phyloP scores from a whole-genome alignment of 2,329 filamentous ascomycete genomes.

The Colletotrichum cuscutae region DNA sequence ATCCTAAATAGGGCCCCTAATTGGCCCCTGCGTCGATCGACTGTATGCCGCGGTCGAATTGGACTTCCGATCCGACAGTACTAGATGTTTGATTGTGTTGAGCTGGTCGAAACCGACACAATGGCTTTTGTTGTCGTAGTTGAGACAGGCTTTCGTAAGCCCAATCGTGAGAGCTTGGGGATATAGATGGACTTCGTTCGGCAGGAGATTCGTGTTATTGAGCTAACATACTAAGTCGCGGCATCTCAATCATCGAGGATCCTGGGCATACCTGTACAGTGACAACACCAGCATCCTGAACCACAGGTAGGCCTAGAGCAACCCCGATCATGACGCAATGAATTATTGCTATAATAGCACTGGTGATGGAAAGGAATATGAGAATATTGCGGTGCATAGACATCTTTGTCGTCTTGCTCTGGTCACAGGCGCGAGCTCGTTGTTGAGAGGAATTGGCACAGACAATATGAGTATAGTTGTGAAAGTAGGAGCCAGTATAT shows the following conservation, averaged over 20 bases:
- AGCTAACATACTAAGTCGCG: background rate
- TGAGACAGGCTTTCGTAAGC: background rate
- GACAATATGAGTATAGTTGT: no score
- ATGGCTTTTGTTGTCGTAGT: background rate
- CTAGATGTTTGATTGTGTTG: background rate
- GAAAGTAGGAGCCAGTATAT: no score
- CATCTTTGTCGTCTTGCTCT: background rate
- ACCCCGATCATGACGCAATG: background rate
- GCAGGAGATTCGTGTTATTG: background rate
- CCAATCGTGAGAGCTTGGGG: background rate
- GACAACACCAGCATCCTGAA: background rate
- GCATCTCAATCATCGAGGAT: no score
- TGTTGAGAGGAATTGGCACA: no score
- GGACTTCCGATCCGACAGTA: no score
- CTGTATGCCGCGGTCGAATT: no score
- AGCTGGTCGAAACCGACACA: background rate
- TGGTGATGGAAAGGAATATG: background rate
- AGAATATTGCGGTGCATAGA: background rate
- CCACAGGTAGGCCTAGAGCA: background rate
- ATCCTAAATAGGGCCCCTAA: no score
- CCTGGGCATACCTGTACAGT: background rate
- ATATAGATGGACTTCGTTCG: background rate
- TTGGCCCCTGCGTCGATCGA: no score
- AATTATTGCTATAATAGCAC: background rate
- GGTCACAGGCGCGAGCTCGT: no score